A percentile compares a stretch with the other conserved stretches of the same genome.
phyloP scores from a whole-genome alignment of 1,284 basidiomycete species.

The Omphalotus olearius region DNA sequence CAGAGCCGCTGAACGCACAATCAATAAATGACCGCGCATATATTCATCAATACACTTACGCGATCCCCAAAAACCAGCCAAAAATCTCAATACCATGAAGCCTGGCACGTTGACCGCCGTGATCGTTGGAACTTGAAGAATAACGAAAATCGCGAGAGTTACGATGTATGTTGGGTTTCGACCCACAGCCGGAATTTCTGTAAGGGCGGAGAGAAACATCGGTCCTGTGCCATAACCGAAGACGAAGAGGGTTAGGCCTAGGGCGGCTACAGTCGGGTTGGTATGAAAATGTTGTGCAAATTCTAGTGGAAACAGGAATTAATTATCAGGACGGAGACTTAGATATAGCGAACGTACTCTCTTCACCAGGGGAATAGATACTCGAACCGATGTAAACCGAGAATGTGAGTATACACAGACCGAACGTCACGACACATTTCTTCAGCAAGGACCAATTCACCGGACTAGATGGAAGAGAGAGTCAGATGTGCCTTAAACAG shows the following conservation, averaged over 20 bases:
- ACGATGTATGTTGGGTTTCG: constrained; percentile 48
- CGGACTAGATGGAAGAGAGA: background rate
- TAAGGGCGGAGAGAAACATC: constrained; percentile 48
- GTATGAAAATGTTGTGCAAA: constrained; percentile 28
- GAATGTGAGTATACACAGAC: constrained; percentile 59
- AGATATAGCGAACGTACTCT: constrained; percentile 41
- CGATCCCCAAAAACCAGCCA: constrained; percentile 51
- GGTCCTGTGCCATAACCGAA: constrained; percentile 26
- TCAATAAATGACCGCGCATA: no score
- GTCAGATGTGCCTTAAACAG: background rate
- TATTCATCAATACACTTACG: constrained; percentile 1
- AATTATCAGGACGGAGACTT: constrained; percentile 41
- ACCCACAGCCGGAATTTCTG: constrained; percentile 40
- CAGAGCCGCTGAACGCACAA: constrained; percentile 18
- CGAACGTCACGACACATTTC: constrained; percentile 37
- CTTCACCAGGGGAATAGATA: constrained; percentile 39
- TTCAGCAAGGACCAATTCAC: constrained; percentile 27
- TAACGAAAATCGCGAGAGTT: constrained; percentile 49
- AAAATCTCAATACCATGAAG: constrained; percentile 60
- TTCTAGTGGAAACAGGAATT: constrained; percentile 30
- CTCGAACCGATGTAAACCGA: constrained; percentile 42
- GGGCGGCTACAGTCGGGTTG: background rate
- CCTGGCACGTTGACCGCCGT: constrained; percentile 49
- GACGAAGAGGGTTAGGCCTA: background rate
- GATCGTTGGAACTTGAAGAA: constrained; percentile 55